These are phyloP conservation scores for Aspergillus nidulans DNA, from an alignment of 495 filamentous ascomycete species.

Conservation along the genomic window DNA sequence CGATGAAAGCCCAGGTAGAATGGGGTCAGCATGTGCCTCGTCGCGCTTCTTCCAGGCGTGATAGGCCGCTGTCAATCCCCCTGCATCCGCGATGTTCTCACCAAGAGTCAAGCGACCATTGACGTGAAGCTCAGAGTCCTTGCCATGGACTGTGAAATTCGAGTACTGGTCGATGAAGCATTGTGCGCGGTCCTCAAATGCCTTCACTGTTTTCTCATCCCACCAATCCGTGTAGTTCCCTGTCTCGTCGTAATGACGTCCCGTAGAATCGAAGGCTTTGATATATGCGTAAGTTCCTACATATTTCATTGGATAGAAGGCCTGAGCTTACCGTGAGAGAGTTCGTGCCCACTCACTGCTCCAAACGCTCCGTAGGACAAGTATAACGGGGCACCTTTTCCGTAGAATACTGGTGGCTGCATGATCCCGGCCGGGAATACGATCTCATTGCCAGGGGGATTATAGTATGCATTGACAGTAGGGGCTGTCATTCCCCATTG, in stretches of 20 bases:
- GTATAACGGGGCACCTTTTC: slow-evolving; percentile 57
- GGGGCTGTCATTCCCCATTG: slow-evolving; percentile 60
- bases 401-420: slow-evolving; percentile 64
- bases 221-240: slow-evolving; percentile 70
- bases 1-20: slow-evolving; percentile 58
- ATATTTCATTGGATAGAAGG: background rate
- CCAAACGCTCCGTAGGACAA: slow-evolving; percentile 68
- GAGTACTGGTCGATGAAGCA: slow-evolving; percentile 71
- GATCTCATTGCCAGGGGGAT: slow-evolving; percentile 60
- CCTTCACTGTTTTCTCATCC: slow-evolving; percentile 58
- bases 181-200: slow-evolving; percentile 58
- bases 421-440: slow-evolving; percentile 71
- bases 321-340: slow-evolving; percentile 53
- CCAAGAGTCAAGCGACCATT: slow-evolving; percentile 65
- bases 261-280: slow-evolving; percentile 63
- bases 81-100: slow-evolving; percentile 76
- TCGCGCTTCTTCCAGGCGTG: slow-evolving; percentile 62
- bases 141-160: slow-evolving; percentile 54
- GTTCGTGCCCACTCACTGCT: slow-evolving; percentile 67
- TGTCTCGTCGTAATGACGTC: slow-evolving; percentile 62
- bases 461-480: slow-evolving; percentile 64
- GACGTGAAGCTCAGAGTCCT: slow-evolving; percentile 56
- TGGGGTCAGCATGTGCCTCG: slow-evolving; percentile 46
- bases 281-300: background rate
- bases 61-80: slow-evolving; percentile 62